Percentiles rank a stretch among this genome's conserved stretches.
These are phyloP conservation scores for Parasitella parasitica DNA, from an alignment of 371 early-diverging fungal genomes.

Conservation along the genomic window DNA sequence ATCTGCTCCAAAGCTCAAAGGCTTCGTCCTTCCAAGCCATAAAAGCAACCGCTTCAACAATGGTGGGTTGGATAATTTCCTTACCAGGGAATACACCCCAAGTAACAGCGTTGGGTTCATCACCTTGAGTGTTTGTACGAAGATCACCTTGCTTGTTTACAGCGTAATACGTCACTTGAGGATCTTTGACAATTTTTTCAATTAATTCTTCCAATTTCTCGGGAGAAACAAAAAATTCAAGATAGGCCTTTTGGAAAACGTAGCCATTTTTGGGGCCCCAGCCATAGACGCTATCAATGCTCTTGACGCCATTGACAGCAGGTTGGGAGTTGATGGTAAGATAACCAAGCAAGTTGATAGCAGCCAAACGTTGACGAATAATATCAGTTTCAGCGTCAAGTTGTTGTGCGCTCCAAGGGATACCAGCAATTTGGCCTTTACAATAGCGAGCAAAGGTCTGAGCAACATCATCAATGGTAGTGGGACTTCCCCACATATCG, in stretches of 20 bases:
- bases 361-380: constrained; percentile 71
- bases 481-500: constrained; percentile 82
- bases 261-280: constrained; percentile 98
- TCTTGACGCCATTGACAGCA: constrained; percentile 88
- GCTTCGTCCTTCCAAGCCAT: constrained; percentile 98
- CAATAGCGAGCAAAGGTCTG: constrained; percentile 83
- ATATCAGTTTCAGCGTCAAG: constrained; percentile 78
- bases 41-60: constrained; percentile 91
- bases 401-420: constrained; percentile 93
- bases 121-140: constrained; percentile 79
- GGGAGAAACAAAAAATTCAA: constrained; percentile 93
- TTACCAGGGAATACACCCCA: constrained; percentile 99
- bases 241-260: constrained; percentile 96
- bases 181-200: constrained; percentile 60
- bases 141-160: constrained; percentile 89
- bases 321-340: constrained; percentile 97
- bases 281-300: constrained; percentile 78
- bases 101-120: constrained; percentile 94
- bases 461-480: constrained; percentile 64
- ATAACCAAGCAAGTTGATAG: constrained; percentile 81
- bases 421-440: constrained; percentile 67
- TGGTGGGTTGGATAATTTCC: constrained; percentile 96
- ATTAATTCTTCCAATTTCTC: constrained; percentile 70
- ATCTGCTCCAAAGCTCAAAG: constrained; percentile 91
- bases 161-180: constrained; percentile 87